These are phyloP conservation scores for Phytophthora cajani DNA, from an alignment of 352 stramenopile species.

Conservation along the genomic window DNA sequence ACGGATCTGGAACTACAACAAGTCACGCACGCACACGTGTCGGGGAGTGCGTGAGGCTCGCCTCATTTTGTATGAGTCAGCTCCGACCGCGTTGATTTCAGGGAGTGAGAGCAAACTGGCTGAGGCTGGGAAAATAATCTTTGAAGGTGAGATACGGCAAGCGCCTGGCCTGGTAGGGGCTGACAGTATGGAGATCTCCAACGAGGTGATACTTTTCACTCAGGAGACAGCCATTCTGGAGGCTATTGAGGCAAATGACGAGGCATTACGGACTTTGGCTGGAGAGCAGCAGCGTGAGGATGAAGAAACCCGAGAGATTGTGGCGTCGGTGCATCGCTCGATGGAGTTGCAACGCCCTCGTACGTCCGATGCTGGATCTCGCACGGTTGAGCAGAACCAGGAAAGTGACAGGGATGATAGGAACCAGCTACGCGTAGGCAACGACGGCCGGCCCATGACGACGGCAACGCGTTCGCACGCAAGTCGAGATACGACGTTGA, in stretches of 20 bases:
- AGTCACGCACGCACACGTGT: conserved; percentile 84
- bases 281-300: conserved; percentile 57
- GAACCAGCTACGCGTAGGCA: conserved; percentile 1
- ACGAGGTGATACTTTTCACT: conserved; percentile 91
- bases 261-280: conserved; percentile 28
- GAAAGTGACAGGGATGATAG: conserved; percentile 18
- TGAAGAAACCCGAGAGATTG: conserved; percentile 45
- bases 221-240: conserved; percentile 62
- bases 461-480: conserved; percentile 32
- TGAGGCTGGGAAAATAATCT: conserved; percentile 51
- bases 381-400: conserved; percentile 27
- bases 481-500: conserved; percentile 15
- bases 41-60: conserved; percentile 70
- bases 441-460: conserved; percentile 52
- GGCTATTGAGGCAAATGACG: conserved; percentile 78
- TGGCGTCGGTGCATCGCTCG: conserved; percentile 42
- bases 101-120: neutral
- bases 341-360: conserved; percentile 57
- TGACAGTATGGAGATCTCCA: conserved; percentile 59
- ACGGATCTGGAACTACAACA: conserved; percentile 95
- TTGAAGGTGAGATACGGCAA: conserved; percentile 87
- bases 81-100: conserved; percentile 13
- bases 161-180: conserved; percentile 67
- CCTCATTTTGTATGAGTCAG: conserved; percentile 51
- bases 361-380: conserved; percentile 56